Percentiles rank a stretch among this genome's conserved stretches.
Evolutionary conservation across 257 asterid genomes (phyloP).

Genomic region (Paraleonurus japonicus): DNA sequence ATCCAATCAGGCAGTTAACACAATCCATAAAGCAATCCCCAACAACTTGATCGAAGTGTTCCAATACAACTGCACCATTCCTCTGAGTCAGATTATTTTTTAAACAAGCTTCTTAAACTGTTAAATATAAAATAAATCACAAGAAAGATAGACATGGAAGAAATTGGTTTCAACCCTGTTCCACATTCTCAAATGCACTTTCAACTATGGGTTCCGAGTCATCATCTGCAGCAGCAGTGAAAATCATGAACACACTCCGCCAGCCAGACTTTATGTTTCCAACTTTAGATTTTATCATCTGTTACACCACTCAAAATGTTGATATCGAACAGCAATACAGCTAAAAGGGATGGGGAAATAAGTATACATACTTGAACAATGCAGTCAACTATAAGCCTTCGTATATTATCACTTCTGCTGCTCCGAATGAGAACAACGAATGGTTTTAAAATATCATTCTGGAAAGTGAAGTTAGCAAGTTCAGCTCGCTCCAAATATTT

Average conservation of each 20-base stretch:
- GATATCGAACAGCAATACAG: constrained; percentile 24
- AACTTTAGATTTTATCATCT: constrained; percentile 99
- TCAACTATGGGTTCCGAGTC: constrained; percentile 88
- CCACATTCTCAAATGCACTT: constrained; percentile 98
- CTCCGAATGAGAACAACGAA: constrained; percentile 93
- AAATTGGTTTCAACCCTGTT: constrained; percentile 66
- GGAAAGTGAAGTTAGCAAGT: constrained; percentile 98
- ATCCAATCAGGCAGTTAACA: constrained; percentile 97
- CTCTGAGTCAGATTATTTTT: constrained; percentile 33
- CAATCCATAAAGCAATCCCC: constrained; percentile 99
- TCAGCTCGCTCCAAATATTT: constrained; percentile 99
- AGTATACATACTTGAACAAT: constrained; percentile 82
- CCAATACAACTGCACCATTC: constrained; percentile 82
- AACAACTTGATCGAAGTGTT: constrained; percentile 97
- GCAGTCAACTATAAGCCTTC: constrained; percentile 97
- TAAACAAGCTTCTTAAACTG: constrained; percentile 22
- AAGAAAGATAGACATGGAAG: constrained; percentile 18
- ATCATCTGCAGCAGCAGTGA: constrained; percentile 99
- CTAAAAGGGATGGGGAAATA: constrained; percentile 20
- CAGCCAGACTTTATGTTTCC: constrained; percentile 98
- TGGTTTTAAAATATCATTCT: constrained; percentile 96
- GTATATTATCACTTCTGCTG: constrained; percentile 83
- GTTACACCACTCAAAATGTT: constrained; percentile 39
- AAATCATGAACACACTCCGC: constrained; percentile 99
- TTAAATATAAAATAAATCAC: constrained; percentile 12